These are phyloP conservation scores for Helichrysum umbraculigerum DNA, from an alignment of 129 eudicot genomes.

Conservation along the genomic window DNA sequence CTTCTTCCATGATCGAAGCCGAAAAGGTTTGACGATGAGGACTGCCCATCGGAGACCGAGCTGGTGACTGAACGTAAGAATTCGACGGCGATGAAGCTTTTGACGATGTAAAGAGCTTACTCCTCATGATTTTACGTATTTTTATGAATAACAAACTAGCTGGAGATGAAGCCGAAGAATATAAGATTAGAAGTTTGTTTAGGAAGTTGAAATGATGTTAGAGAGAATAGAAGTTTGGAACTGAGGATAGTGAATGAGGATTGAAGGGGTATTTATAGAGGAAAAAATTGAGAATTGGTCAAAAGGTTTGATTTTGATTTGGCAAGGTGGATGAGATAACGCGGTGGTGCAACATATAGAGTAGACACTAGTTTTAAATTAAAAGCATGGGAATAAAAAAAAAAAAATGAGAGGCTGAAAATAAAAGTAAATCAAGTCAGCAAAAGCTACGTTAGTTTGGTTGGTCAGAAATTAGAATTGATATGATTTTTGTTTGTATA, in stretches of 20 bases:
- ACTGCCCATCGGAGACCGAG: slow-evolving; percentile 21
- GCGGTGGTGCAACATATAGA: background rate
- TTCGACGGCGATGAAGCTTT: slow-evolving; percentile 44
- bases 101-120: slow-evolving; percentile 29
- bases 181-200: background rate
- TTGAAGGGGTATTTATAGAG: slow-evolving; percentile 34
- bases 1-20: slow-evolving; percentile 49
- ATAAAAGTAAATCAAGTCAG: background rate
- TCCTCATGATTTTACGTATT: slow-evolving; percentile 35
- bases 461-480: background rate
- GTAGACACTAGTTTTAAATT: background rate
- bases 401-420: slow-evolving; percentile 12
- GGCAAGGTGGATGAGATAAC: slow-evolving; percentile 12
- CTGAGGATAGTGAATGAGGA: background rate
- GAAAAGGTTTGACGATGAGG: slow-evolving; percentile 41
- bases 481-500: background rate
- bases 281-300: slow-evolving; percentile 15
- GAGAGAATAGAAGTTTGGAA: slow-evolving; percentile 6
- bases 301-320: slow-evolving; percentile 27
- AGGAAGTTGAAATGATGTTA: background rate
- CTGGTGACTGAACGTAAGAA: slow-evolving; percentile 31
- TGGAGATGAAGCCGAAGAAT: background rate
- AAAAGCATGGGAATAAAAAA: too few species aligned
- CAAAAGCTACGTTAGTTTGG: background rate
- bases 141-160: background rate